Percentiles rank a stretch among this genome's conserved stretches.
phyloP scores from a whole-genome alignment of 2,329 filamentous ascomycete species.

The Aquanectria penicillioides region DNA sequence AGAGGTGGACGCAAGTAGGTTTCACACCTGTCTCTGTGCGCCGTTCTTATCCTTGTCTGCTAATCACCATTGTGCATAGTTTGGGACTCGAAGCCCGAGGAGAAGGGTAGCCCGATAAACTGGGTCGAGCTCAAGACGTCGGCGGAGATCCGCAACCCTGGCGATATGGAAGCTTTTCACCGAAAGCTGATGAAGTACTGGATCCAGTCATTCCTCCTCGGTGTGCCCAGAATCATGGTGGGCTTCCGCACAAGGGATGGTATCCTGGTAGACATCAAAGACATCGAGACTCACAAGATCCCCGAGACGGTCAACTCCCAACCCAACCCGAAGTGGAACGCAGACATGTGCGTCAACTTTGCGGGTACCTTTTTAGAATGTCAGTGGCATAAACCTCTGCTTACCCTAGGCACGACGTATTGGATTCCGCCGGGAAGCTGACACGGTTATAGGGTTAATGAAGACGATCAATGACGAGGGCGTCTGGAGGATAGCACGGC shows the following conservation, averaged over 20 bases:
- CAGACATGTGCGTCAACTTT: constrained; percentile 94
- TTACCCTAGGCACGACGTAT: background rate
- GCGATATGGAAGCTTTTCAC: constrained; percentile 81
- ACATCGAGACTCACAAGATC: constrained; percentile 82
- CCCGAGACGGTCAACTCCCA: constrained; percentile 77
- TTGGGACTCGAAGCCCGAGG: constrained; percentile 81
- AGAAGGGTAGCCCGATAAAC: constrained; percentile 75
- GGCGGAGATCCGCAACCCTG: constrained; percentile 73
- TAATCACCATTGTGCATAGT: constrained; percentile 67
- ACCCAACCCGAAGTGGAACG: constrained; percentile 82
- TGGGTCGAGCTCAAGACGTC: constrained; percentile 97
- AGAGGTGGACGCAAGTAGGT: constrained; percentile 87
- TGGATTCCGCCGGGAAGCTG: constrained; percentile 18
- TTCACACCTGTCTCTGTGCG: background rate
- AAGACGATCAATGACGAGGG: constrained; percentile 74
- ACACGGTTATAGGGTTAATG: constrained; percentile 64
- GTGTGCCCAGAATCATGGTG: constrained; percentile 90
- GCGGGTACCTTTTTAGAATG: constrained; percentile 80
- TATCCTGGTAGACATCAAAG: constrained; percentile 76
- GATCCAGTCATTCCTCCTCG: constrained; percentile 95
- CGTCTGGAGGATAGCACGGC: constrained; percentile 82
- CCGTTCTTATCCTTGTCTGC: constrained; percentile 7
- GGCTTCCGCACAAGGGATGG: constrained; percentile 83
- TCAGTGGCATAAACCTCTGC: constrained; percentile 57
- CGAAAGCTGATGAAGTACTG: constrained; percentile 94